phyloP scores from a whole-genome alignment of 345 rosid species.

The Barbarea vulgaris region DNA sequence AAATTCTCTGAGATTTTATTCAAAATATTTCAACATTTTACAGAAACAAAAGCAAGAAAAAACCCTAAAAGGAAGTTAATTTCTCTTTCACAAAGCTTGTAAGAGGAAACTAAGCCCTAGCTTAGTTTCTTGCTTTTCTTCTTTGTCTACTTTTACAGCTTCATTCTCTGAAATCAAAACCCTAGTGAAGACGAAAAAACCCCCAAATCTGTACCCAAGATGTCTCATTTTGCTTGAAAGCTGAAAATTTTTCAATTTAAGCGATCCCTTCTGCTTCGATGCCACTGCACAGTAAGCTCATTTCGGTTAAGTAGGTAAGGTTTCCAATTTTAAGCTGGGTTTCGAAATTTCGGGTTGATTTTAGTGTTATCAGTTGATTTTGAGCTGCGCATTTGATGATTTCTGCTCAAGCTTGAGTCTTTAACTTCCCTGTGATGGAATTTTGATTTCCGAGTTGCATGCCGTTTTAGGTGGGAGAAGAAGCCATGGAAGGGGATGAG shows the following conservation, averaged over 20 bases:
- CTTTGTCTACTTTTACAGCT: constrained; percentile 34
- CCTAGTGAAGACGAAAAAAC: constrained; percentile 30
- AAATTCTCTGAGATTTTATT: constrained; percentile 52
- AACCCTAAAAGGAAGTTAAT: constrained; percentile 44
- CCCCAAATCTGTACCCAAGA: constrained; percentile 35
- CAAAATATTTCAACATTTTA: constrained; percentile 32
- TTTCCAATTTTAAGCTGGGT: constrained; percentile 25
- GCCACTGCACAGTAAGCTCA: constrained; percentile 53
- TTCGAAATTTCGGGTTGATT: constrained; percentile 17
- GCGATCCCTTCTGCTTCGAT: constrained; percentile 45
- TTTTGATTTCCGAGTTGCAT: constrained; percentile 33
- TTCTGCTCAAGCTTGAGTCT: constrained; percentile 7
- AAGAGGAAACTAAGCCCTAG: constrained; percentile 42
- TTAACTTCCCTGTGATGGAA: not conserved
- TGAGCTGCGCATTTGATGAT: not conserved
- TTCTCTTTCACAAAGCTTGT: constrained; percentile 10
- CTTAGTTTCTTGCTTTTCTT: constrained; percentile 33
- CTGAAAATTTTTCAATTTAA: constrained; percentile 6
- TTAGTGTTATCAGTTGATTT: constrained; percentile 13
- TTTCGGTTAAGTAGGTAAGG: constrained; percentile 54
- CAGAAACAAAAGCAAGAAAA: constrained; percentile 33
- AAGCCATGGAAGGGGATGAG: constrained; percentile 84
- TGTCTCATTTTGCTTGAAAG: constrained; percentile 41
- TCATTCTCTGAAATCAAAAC: constrained; percentile 37
- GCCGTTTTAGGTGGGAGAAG: constrained; percentile 55